These are phyloP conservation scores for Fusarium pseudonygamai DNA, from an alignment of 2,329 filamentous ascomycete genomes.

Conservation along the genomic window DNA sequence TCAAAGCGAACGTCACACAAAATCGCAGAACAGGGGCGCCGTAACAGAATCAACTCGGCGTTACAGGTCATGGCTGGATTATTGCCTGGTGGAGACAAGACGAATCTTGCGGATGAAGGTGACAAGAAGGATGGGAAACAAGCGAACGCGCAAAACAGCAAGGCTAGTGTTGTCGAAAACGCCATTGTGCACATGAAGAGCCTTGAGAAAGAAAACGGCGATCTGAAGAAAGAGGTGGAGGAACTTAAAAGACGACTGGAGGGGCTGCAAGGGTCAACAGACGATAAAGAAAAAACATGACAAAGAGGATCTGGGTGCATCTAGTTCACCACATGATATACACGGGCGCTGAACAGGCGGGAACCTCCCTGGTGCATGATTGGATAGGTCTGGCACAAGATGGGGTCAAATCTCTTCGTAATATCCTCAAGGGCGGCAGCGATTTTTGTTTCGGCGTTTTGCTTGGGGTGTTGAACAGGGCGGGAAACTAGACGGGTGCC, in stretches of 20 bases:
- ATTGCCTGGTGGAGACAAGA: slow-evolving; percentile 69
- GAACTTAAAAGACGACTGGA: slow-evolving; percentile 47
- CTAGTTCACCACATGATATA: neutral
- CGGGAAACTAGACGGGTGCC: slow-evolving; percentile 29
- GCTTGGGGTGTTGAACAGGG: slow-evolving; percentile 17
- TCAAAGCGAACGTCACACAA: slow-evolving; percentile 98
- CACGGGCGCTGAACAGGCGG: neutral
- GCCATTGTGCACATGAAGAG: slow-evolving; percentile 95
- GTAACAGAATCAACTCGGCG: slow-evolving; percentile 95
- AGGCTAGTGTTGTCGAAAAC: slow-evolving; percentile 96
- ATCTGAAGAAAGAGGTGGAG: slow-evolving; percentile 69
- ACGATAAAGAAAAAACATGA: slow-evolving; percentile 21
- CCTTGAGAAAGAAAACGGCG: slow-evolving; percentile 77
- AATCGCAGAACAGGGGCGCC: slow-evolving; percentile 93
- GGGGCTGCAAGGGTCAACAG: slow-evolving; percentile 33
- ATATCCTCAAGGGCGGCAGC: slow-evolving; percentile 23
- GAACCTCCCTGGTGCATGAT: slow-evolving; percentile 9
- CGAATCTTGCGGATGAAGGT: slow-evolving; percentile 54
- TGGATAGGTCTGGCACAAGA: slow-evolving; percentile 22
- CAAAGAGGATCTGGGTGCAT: neutral
- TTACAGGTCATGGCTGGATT: slow-evolving; percentile 90
- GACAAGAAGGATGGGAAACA: slow-evolving; percentile 60
- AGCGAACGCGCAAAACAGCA: slow-evolving; percentile 76
- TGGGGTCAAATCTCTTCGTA: slow-evolving; percentile 11
- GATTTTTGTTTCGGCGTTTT: slow-evolving; percentile 28